Conservation (phyloP, 2,329 filamentous ascomycete genomes). For the Septoria linicola region DNA sequence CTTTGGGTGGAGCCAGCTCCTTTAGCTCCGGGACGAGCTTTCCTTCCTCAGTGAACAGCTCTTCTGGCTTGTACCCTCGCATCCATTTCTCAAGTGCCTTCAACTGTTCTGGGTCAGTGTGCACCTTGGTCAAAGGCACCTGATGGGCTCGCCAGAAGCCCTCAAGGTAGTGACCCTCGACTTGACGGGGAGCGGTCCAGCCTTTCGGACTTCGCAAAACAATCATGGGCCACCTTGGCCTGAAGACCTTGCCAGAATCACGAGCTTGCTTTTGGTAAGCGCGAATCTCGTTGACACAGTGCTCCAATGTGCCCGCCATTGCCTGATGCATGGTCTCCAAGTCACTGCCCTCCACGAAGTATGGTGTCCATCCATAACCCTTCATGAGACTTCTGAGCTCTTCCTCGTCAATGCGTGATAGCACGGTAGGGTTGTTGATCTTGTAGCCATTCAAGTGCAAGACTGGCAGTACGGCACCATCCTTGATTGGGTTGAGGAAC, state of each 20-base stretch:
- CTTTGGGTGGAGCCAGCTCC: constrained; percentile 63
- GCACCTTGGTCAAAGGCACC: constrained; percentile 70
- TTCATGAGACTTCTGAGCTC: constrained; percentile 68
- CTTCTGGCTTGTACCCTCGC: constrained; percentile 71
- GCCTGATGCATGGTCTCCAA: constrained; percentile 75
- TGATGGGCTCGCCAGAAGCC: constrained; percentile 81
- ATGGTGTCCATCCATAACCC: constrained; percentile 76
- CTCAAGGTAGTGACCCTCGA: constrained; percentile 68
- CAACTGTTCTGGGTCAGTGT: constrained; percentile 62
- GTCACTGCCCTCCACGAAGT: constrained; percentile 76
- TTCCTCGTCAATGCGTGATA: constrained; percentile 71
- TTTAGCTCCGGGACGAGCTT: constrained; percentile 62
- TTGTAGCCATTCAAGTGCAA: constrained; percentile 82
- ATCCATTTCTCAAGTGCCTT: constrained; percentile 73
- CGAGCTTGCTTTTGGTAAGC: constrained; percentile 70
- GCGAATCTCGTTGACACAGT: constrained; percentile 68
- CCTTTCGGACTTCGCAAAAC: constrained; percentile 75
- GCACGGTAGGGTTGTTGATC: constrained; percentile 75
- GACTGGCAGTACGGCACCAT: constrained; percentile 74
- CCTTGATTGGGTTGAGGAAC: constrained; percentile 75
- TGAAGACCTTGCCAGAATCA: constrained; percentile 65
- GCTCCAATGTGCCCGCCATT: constrained; percentile 74
- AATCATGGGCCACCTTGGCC: constrained; percentile 77
- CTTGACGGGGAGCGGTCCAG: constrained; percentile 72
- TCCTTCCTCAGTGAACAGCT: constrained; percentile 65